Evolutionary conservation across 192 early-diverging fungal species (phyloP).

Genomic region (Radiomyces spectabilis): DNA sequence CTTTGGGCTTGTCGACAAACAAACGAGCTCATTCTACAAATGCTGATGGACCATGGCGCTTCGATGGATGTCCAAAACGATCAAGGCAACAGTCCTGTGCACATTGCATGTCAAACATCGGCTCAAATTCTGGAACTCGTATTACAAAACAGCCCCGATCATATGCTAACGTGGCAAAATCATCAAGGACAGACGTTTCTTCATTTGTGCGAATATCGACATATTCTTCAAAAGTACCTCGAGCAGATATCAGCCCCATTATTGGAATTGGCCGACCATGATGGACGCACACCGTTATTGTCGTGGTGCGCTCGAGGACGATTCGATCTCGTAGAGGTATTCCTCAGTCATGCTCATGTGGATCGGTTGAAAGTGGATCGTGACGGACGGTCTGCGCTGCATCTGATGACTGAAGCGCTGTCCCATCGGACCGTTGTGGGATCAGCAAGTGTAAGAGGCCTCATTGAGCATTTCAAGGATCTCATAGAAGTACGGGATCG

Average conservation of each 20-base stretch:
- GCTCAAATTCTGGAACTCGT: too few relatives aligned
- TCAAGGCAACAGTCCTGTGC: conserved; percentile 28
- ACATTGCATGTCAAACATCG: conserved; percentile 6
- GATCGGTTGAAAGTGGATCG: conserved; percentile 13
- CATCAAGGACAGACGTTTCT: conserved; percentile 28
- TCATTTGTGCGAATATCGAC: conserved; percentile 26
- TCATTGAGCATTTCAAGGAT: too few relatives aligned
- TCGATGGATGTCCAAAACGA: conserved; percentile 24
- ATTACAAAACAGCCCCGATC: too few relatives aligned
- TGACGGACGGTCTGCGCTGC: conserved; percentile 26
- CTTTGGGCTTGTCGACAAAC: conserved; percentile 5
- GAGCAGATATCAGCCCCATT: not conserved
- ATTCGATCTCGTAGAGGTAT: not conserved
- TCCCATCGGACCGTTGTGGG: conserved; percentile 10
- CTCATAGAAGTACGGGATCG: conserved; percentile 19
- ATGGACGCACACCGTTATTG: conserved; percentile 1
- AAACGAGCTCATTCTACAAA: conserved; percentile 4
- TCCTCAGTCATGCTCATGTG: not conserved
- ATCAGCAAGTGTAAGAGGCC: conserved; percentile 3
- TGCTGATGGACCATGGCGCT: conserved; percentile 12
- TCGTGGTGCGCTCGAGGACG: not conserved
- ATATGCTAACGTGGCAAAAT: too few relatives aligned
- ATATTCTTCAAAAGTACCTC: conserved; percentile 12
- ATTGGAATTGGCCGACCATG: conserved; percentile 20
- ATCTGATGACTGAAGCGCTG: conserved; percentile 24